These are phyloP conservation scores for Pseudocercospora eumusae DNA, from an alignment of 2,329 filamentous ascomycete species.

Conservation along the genomic window DNA sequence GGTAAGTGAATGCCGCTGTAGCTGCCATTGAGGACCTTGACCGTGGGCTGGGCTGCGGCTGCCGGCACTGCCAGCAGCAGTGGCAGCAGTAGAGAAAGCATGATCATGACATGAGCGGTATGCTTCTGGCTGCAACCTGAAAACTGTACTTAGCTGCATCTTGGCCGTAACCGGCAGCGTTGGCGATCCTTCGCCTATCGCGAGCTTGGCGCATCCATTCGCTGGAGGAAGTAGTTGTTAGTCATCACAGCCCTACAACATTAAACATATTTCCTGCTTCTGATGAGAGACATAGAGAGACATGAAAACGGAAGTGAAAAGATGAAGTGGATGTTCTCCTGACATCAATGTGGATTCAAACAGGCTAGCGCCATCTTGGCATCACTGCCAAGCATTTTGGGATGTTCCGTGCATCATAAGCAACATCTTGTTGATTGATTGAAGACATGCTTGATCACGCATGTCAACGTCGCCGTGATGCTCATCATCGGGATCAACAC, in stretches of 20 bases:
- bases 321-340: too few relatives aligned
- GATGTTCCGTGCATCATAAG: too few relatives aligned
- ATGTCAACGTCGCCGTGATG: too few relatives aligned
- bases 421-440: too few relatives aligned
- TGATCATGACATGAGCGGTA: background rate
- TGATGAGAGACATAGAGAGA: background rate
- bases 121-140: background rate
- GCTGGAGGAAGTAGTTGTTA: background rate
- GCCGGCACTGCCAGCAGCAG: background rate
- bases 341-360: too few relatives aligned
- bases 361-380: too few relatives aligned
- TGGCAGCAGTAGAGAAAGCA: background rate
- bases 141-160: background rate
- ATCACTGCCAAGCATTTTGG: too few relatives aligned
- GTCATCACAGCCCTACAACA: background rate
- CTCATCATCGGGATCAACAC: too few relatives aligned
- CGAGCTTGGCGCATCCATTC: background rate
- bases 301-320: too few relatives aligned
- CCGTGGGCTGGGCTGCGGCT: conserved; percentile 1
- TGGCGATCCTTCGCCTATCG: conserved; percentile 6
- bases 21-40: conserved; percentile 42
- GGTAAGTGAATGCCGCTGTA: conserved; percentile 42
- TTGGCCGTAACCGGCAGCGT: background rate
- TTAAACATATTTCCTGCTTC: background rate
- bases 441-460: too few relatives aligned